Conservation (phyloP, 1,284 basidiomycete species). For the Tilletiaria anomala region DNA sequence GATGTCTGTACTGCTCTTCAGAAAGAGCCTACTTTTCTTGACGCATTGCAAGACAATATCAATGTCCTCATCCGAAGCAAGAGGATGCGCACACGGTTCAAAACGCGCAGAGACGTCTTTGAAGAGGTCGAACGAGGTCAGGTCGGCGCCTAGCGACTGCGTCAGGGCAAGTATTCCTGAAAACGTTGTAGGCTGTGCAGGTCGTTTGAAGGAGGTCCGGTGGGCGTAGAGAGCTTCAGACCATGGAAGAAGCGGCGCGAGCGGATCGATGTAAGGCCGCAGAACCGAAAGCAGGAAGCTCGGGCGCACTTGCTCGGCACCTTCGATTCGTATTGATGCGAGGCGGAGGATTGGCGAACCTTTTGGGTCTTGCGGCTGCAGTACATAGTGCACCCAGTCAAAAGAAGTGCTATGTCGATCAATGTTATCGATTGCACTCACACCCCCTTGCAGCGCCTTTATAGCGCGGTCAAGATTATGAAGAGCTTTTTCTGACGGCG, state of each 20-base stretch:
- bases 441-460: too few relatives aligned
- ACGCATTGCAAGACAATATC: not conserved
- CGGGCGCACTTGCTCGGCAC: not conserved
- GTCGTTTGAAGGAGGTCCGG: not conserved
- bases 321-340: not conserved
- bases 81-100: not conserved
- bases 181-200: not conserved
- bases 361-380: too few relatives aligned
- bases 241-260: not conserved
- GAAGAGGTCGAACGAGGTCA: not conserved
- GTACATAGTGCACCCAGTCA: too few relatives aligned
- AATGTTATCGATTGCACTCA: too few relatives aligned
- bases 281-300: not conserved
- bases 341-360: not conserved
- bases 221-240: not conserved
- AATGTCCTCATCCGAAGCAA: not conserved
- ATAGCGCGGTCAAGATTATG: too few relatives aligned
- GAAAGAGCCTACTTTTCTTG: conserved; percentile 55
- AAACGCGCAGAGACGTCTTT: not conserved
- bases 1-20: conserved; percentile 79
- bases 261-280: not conserved
- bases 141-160: not conserved
- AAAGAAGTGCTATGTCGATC: too few relatives aligned
- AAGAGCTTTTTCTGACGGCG: too few relatives aligned
- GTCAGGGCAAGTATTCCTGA: not conserved